Base-by-base conservation (phyloP, 306 rosid species). In the Vigna unguiculata region DNA sequence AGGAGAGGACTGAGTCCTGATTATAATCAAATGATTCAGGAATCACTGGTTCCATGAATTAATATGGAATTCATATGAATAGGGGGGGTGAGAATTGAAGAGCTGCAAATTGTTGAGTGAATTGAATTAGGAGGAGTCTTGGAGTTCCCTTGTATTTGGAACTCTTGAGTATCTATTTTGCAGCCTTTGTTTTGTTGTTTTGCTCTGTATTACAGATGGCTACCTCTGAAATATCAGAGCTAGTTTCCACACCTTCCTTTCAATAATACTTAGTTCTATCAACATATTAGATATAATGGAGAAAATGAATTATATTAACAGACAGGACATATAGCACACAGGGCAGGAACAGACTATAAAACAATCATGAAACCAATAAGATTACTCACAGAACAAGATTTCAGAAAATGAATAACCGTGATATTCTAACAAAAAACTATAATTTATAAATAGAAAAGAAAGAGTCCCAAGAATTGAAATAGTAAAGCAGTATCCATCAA, bases 261-360 rank as follows among this genome's bases (percentile, higher is more conserved):
- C 13, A 17, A 17, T 17, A 51, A 51, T 17, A 51, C 13, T 51
- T 1, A 22, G 34, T 55, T 55, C n/a, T 22, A 55, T 22, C 62
- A 55, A 82, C 17, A 80, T 32, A 71, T 80, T 57, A 55, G 85
- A 69, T 68, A 82, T 49, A 41, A 65, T 20, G 20, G 60, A 40
- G 46, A 48, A 63, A 67, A 49, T 47, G 19, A 59, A 57, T 20
- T n/a, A 30, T 62, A 48, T n/a, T 49, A 65, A 28, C 32, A 28
- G 32, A 3, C 32, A 28, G 32, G 32, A 28, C 4, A 28, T 28
- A 28, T 4, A 28, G 32, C 5, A 28, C 32, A 28, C 5, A 28
- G 32, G 32, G 4, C 32, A 28, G 32, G 32, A 28, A 75, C 24
- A 38, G 49, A 24, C 19, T 34, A 49, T 30, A 45, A 52, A 62